Conservation (phyloP, 306 rosid species). For the Citrullus colocynthis region DNA sequence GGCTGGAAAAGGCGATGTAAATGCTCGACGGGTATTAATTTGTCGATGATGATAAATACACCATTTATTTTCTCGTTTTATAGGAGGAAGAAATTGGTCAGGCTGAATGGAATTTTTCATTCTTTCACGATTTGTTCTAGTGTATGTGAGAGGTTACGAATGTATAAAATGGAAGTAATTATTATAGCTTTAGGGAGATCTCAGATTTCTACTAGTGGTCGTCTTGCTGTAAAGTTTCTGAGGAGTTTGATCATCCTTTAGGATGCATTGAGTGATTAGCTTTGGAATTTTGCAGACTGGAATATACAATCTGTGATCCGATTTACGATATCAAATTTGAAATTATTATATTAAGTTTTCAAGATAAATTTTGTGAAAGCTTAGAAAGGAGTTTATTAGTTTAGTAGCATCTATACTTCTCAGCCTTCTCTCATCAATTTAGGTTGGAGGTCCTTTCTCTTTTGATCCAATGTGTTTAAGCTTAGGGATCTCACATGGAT, state of each 20-base stretch:
- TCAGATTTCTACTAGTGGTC: background rate
- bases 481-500: too few species aligned
- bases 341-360: too few species aligned
- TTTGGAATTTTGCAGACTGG: background rate
- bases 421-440: too few species aligned
- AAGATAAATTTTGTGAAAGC: too few species aligned
- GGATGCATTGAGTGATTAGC: background rate
- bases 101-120: background rate
- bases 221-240: background rate
- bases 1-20: conserved; percentile 69
- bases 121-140: too few species aligned
- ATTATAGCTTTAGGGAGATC: background rate
- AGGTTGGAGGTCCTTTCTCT: too few species aligned
- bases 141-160: background rate
- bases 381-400: too few species aligned
- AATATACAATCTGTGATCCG: background rate
- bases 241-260: background rate
- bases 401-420: too few species aligned
- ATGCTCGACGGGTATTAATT: background rate
- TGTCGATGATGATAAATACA: background rate
- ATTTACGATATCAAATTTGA: too few species aligned
- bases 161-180: background rate
- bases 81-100: background rate
- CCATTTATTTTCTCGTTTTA: background rate
- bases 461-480: too few species aligned